Base-by-base conservation (phyloP, 2,329 filamentous ascomycete genomes). In the Colletotrichum limetticola region DNA sequence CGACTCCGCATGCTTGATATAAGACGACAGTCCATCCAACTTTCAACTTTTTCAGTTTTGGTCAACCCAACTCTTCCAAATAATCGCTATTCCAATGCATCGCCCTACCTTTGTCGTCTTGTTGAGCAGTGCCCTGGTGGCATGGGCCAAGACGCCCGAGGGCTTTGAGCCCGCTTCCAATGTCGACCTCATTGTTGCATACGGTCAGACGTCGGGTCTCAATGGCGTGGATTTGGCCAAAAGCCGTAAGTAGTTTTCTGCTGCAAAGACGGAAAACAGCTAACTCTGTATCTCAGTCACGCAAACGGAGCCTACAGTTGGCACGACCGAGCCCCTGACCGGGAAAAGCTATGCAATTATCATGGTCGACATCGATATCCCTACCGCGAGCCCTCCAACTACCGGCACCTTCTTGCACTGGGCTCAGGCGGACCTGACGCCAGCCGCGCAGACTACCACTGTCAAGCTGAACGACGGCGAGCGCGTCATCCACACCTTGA, bases 331-430 rank as follows among this genome's bases (percentile, higher is more conserved):
- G 52, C 65, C 65, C 0, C 26, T 74, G 35, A 64, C 66, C 12
- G 72, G 72, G 7, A 68, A 66, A 28, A 80, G 76, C 30, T 87
- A 85, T 77, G 66, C 87, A 19, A 76, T 84, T 64, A 76, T 86
- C 28, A 77, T 76, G 55, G 75, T 88, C 32, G 86, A 88, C 74
- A 78, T 86, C 14, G 86, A 88, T 77, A 83, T 86, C 0, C 86
- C 86, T 37, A 66, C 72, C 59, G 74, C 75, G 56, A 66, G 52
- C 30, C 69, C 76, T 63, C 75, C 76, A 12, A 69, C 84, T 9
- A 78, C 87, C 0, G 81, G 84, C 4, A 86, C 86, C 4, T 80
- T 86, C 53, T 74, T 87, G 63, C 86, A 88, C 77, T 86, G 85
- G 80, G 77, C 86, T 55, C 85, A 87, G 71, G 80, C 83, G 0